These are phyloP conservation scores for Massariosphaeria phaeospora DNA, from an alignment of 495 filamentous ascomycete species.

Conservation along the genomic window DNA sequence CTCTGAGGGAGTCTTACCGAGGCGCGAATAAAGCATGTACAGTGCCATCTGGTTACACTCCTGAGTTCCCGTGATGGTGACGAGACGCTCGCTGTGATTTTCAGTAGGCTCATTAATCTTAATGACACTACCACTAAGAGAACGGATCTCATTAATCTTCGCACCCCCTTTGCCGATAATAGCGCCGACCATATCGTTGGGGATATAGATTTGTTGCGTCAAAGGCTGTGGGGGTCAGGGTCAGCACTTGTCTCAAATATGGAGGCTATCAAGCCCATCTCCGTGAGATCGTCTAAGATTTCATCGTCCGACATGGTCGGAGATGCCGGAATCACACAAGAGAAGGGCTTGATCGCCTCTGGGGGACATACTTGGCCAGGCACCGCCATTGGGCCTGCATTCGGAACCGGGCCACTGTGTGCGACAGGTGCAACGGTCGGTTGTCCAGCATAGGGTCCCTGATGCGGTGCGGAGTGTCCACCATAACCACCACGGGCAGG, in stretches of 20 bases:
- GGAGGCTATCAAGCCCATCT: no score
- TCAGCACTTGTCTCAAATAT: slow-evolving; percentile 65
- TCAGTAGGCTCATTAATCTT: slow-evolving; percentile 99
- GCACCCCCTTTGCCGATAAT: slow-evolving; percentile 98
- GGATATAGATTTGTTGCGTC: slow-evolving; percentile 98
- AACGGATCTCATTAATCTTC: slow-evolving; percentile 98
- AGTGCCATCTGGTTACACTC: slow-evolving; percentile 99
- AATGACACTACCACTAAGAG: slow-evolving; percentile 94
- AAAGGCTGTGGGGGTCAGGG: slow-evolving; percentile 76
- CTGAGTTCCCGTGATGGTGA: slow-evolving; percentile 95
- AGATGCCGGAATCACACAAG: no score
- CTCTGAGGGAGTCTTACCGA: slow-evolving; percentile 63
- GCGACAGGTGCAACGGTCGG: slow-evolving; percentile 46
- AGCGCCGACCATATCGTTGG: slow-evolving; percentile 98
- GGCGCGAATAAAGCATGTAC: slow-evolving; percentile 96
- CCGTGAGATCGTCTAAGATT: no score
- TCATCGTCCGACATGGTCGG: no score
- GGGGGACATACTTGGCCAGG: no score
- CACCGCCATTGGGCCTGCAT: slow-evolving; percentile 60
- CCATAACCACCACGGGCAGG: slow-evolving; percentile 58
- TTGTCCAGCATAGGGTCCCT: slow-evolving; percentile 55
- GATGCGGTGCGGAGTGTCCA: slow-evolving; percentile 74
- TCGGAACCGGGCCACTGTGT: slow-evolving; percentile 52
- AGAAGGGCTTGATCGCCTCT: no score
- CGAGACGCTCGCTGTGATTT: slow-evolving; percentile 94